Evolutionary conservation across 1,284 basidiomycete species (phyloP).

Genomic region (Cryptococcus wingfieldii): DNA sequence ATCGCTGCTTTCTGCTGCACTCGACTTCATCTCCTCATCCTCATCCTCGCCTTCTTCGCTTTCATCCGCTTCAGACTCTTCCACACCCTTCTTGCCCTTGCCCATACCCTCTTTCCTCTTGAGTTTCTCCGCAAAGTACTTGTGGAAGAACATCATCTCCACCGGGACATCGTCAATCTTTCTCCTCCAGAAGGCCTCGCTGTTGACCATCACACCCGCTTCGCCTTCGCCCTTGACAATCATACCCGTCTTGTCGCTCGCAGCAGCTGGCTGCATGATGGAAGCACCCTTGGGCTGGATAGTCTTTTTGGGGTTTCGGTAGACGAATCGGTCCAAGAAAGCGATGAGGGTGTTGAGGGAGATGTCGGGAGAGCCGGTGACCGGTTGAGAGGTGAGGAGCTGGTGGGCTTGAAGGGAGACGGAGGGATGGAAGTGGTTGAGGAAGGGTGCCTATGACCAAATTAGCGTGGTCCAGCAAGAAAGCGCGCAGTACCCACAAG

Average conservation of each 20-base stretch:
- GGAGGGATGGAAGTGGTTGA: slow-evolving; percentile 87
- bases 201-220: slow-evolving; percentile 61
- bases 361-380: slow-evolving; percentile 82
- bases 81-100: slow-evolving; percentile 33
- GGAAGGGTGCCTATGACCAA: slow-evolving; percentile 61
- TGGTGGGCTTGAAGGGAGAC: slow-evolving; percentile 81
- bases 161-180: slow-evolving; percentile 72
- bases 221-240: slow-evolving; percentile 54
- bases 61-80: slow-evolving; percentile 28
- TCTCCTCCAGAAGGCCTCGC: slow-evolving; percentile 71
- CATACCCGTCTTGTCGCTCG: slow-evolving; percentile 57
- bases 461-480: background rate
- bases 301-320: slow-evolving; percentile 92
- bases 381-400: slow-evolving; percentile 60
- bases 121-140: slow-evolving; percentile 52
- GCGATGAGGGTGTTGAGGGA: slow-evolving; percentile 88
- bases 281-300: slow-evolving; percentile 65
- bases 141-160: slow-evolving; percentile 63
- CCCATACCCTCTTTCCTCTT: slow-evolving; percentile 55
- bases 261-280: slow-evolving; percentile 89
- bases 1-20: slow-evolving; percentile 43
- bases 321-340: slow-evolving; percentile 85
- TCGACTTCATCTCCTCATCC: slow-evolving; percentile 30
- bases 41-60: slow-evolving; percentile 23
- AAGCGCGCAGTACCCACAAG: slow-evolving; percentile 56